Evolutionary conservation across 495 filamentous ascomycete species (phyloP).

Genomic region (Pseudoneurospora amorphoporcata): DNA sequence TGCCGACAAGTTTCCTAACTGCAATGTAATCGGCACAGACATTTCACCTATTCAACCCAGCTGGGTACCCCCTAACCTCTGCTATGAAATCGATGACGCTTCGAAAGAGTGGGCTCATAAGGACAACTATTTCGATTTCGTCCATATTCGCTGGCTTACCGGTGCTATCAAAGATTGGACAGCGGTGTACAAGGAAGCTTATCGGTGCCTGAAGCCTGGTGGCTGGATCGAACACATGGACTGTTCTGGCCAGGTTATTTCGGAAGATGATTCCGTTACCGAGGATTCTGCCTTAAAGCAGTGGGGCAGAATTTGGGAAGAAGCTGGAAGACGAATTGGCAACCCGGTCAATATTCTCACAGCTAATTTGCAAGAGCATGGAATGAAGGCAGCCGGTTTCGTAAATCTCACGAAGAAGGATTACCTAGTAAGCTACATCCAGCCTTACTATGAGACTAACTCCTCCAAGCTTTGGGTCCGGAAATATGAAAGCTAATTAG

Average conservation of each 20-base stretch:
- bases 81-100: conserved; percentile 43
- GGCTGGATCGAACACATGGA: conserved; percentile 17
- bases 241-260: background rate
- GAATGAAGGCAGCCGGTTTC: conserved; percentile 18
- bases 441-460: background rate
- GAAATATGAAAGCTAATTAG: background rate
- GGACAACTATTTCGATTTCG: conserved; percentile 39
- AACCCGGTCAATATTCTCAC: conserved; percentile 9
- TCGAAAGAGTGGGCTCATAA: conserved; percentile 35
- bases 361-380: conserved; percentile 10
- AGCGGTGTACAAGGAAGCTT: conserved; percentile 24
- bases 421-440: background rate
- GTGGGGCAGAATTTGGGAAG: conserved; percentile 15
- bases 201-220: conserved; percentile 25
- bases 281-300: conserved; percentile 2
- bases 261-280: background rate
- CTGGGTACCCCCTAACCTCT: conserved; percentile 34
- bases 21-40: conserved; percentile 49
- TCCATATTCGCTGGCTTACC: conserved; percentile 44
- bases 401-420: background rate
- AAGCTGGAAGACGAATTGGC: conserved; percentile 16
- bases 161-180: conserved; percentile 42
- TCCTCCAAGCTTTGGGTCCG: background rate
- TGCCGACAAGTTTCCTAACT: conserved; percentile 36
- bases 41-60: conserved; percentile 46